Conservation (phyloP, 2,329 filamentous ascomycete species). For the Leptoxyphium fumago region DNA sequence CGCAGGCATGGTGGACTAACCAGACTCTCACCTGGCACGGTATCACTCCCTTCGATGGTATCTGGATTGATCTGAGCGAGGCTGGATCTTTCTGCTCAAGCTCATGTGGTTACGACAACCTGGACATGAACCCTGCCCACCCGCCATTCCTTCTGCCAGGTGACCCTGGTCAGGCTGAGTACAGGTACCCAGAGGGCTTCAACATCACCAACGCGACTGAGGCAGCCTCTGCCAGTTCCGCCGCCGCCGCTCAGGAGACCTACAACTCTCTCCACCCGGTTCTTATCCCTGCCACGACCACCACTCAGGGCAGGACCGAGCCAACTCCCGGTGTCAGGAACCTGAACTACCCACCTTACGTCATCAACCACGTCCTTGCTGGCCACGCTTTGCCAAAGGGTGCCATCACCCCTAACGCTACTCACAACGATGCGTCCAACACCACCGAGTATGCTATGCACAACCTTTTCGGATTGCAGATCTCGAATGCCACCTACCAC, state of each 20-base stretch:
- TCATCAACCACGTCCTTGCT: constrained; percentile 14
- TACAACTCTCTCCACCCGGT: constrained; percentile 16
- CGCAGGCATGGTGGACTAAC: constrained; percentile 41
- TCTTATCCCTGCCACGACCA: constrained; percentile 7
- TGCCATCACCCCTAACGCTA: constrained; percentile 11
- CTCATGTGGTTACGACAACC: constrained; percentile 51
- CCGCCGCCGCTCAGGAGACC: constrained; percentile 36
- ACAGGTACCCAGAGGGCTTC: constrained; percentile 54
- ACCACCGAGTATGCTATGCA: constrained; percentile 15
- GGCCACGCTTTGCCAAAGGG: constrained; percentile 11
- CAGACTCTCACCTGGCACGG: constrained; percentile 38
- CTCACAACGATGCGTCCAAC: constrained; percentile 11
- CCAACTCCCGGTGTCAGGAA: constrained; percentile 12
- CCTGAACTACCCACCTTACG: constrained; percentile 18
- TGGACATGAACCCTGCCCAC: constrained; percentile 54
- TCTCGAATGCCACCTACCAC: constrained; percentile 13
- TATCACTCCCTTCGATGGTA: constrained; percentile 37
- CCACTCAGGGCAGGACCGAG: constrained; percentile 7
- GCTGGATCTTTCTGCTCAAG: constrained; percentile 54
- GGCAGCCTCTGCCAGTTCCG: constrained; percentile 43
- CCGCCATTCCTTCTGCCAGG: constrained; percentile 51
- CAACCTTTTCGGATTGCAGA: constrained; percentile 13
- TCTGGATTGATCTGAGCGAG: constrained; percentile 50
- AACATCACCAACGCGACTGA: constrained; percentile 54
- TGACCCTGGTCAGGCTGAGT: constrained; percentile 44